A percentile compares a stretch with the other conserved stretches of the same genome.
phyloP scores from a whole-genome alignment of 1,284 basidiomycete genomes.

The Porodaedalea pini region DNA sequence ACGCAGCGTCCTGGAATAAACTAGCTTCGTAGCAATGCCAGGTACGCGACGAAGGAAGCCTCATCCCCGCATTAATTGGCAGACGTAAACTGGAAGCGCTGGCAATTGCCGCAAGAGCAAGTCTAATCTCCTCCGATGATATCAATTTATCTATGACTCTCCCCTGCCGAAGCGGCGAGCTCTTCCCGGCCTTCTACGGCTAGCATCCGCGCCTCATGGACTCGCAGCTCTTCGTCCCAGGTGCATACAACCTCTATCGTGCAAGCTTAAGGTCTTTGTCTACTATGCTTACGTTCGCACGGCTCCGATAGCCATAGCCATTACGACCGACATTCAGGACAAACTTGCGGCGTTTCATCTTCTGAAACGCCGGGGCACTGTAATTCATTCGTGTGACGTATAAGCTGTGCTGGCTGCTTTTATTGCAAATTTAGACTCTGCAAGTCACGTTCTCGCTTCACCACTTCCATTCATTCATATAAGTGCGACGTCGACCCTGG shows the following conservation, averaged over 20 bases:
- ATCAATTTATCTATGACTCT: background rate
- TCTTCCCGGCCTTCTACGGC: background rate
- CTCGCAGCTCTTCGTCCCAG: background rate
- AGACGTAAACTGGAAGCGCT: background rate
- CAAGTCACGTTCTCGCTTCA: no score
- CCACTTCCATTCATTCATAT: no score
- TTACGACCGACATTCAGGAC: background rate
- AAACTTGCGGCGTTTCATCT: background rate
- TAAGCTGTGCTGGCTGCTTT: background rate
- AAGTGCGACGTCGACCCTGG: no score
- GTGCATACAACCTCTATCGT: no score
- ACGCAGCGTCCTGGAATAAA: no score
- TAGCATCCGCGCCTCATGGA: background rate
- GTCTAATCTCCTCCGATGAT: conserved; percentile 9
- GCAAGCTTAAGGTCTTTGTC: no score
- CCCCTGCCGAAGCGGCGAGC: background rate
- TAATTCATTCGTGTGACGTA: background rate
- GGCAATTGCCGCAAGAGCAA: background rate
- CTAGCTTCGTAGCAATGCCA: background rate
- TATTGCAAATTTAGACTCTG: background rate
- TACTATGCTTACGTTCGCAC: no score
- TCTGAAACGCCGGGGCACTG: background rate
- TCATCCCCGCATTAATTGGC: background rate
- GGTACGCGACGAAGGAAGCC: background rate
- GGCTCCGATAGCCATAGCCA: no score